phyloP scores from a whole-genome alignment of 257 asterid species.

The Fraxinus excelsior region DNA sequence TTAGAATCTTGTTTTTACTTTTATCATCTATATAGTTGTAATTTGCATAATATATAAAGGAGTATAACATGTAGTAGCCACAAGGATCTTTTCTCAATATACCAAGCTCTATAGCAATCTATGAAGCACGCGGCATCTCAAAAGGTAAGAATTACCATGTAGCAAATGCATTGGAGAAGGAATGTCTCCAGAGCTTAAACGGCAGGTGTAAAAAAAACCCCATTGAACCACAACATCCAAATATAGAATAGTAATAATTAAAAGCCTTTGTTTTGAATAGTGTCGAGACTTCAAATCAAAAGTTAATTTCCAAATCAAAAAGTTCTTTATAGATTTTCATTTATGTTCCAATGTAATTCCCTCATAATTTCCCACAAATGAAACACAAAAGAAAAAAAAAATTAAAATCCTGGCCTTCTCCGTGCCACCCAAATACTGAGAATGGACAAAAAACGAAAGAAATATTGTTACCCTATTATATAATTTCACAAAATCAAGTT shows the following conservation, averaged over 20 bases:
- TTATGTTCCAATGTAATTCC: conserved; percentile 2
- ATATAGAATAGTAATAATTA: neutral
- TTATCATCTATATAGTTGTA: neutral
- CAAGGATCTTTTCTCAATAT: neutral
- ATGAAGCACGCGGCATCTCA: neutral
- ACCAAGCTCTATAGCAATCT: neutral
- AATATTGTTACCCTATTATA: neutral
- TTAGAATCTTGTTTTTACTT: neutral
- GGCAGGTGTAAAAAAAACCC: neutral
- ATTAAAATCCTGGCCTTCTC: neutral
- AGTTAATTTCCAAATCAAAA: neutral
- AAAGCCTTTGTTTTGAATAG: neutral
- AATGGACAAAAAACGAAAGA: neutral
- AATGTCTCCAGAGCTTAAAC: neutral
- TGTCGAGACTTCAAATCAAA: neutral
- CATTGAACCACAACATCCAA: neutral
- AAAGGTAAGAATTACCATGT: neutral
- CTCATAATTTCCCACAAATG: conserved; percentile 12
- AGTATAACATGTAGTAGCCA: neutral
- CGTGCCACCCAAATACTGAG: neutral
- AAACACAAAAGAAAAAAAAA: neutral
- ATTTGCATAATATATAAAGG: neutral
- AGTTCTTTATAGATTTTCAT: neutral
- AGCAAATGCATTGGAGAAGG: neutral
- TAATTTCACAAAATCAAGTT: neutral